phyloP scores from a whole-genome alignment of 352 stramenopile genomes.

The Pythium myriotylum region DNA sequence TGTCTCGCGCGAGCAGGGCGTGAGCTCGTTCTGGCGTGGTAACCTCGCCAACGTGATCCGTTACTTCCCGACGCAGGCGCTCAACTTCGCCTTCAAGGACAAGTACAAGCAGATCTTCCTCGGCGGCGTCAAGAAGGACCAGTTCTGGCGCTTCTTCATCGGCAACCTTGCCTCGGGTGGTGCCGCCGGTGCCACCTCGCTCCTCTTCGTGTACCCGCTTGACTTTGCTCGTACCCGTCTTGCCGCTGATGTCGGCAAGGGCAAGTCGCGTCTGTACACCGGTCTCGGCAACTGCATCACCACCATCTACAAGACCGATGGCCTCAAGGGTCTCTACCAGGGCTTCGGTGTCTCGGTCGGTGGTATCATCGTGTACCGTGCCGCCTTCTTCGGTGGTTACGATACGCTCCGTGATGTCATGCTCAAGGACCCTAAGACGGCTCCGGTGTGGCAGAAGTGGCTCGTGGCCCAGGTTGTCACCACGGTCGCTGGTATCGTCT shows the following conservation, averaged over 20 bases:
- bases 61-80: conserved; percentile 92
- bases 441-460: conserved; percentile 91
- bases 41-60: conserved; percentile 93
- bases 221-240: conserved; percentile 99
- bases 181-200: conserved; percentile 96
- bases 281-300: conserved; percentile 97
- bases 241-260: conserved; percentile 97
- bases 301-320: conserved; percentile 94
- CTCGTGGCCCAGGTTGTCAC: conserved; percentile 91
- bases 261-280: conserved; percentile 97
- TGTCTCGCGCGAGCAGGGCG: conserved; percentile 88
- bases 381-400: conserved; percentile 98
- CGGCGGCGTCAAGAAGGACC: conserved; percentile 91
- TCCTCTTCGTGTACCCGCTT: conserved; percentile 97
- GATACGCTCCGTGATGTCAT: conserved; percentile 94
- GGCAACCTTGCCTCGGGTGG: conserved; percentile 98
- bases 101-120: conserved; percentile 93
- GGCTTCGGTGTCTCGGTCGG: conserved; percentile 98
- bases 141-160: conserved; percentile 98
- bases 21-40: conserved; percentile 90
- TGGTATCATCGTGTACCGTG: conserved; percentile 99
- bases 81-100: conserved; percentile 95
- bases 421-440: conserved; percentile 84
- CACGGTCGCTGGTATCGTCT: conserved; percentile 91
- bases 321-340: conserved; percentile 96